These are phyloP conservation scores for Dothiorella sarmentorum DNA, from an alignment of 2,329 filamentous ascomycete genomes.

Conservation along the genomic window DNA sequence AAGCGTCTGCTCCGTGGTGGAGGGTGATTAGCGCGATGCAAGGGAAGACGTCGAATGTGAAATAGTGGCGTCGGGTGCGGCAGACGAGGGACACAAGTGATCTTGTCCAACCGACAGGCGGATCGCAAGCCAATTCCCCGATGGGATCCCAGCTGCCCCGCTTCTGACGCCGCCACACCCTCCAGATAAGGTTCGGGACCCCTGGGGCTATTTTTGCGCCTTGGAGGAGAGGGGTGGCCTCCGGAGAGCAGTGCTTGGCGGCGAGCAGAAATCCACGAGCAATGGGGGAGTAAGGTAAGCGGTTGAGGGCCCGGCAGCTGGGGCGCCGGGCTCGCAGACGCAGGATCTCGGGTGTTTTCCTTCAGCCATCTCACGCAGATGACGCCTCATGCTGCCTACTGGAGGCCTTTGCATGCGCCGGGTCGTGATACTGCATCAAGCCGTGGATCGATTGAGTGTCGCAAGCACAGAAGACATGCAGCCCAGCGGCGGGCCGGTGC, in stretches of 20 bases:
- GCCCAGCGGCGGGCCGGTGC: constrained; percentile 3
- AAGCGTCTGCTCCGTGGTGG: background rate
- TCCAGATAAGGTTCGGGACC: constrained; percentile 6
- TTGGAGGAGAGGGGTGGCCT: background rate
- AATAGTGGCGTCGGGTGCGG: constrained; percentile 13
- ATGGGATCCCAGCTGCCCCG: constrained; percentile 4
- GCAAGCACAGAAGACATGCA: constrained; percentile 12
- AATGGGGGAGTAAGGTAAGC: background rate
- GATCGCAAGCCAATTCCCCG: constrained; percentile 16
- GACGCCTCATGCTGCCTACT: background rate
- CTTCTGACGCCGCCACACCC: background rate
- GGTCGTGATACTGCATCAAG: constrained; percentile 11
- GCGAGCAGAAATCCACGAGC: background rate
- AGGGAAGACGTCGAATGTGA: constrained; percentile 2
- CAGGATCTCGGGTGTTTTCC: constrained; percentile 13
- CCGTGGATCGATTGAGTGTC: background rate
- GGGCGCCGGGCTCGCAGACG: background rate
- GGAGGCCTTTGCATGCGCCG: constrained; percentile 1
- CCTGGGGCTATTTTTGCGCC: background rate
- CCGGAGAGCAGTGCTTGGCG: background rate
- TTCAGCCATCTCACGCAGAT: constrained; percentile 8
- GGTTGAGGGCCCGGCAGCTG: background rate
- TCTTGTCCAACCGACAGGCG: constrained; percentile 11
- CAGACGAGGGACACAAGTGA: constrained; percentile 1
- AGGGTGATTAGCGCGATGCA: constrained; percentile 8